Evolutionary conservation across 2,329 filamentous ascomycete genomes (phyloP), one percentile per base, ranked within the genome.

Genomic region (Trichoderma pleuroti): DNA sequence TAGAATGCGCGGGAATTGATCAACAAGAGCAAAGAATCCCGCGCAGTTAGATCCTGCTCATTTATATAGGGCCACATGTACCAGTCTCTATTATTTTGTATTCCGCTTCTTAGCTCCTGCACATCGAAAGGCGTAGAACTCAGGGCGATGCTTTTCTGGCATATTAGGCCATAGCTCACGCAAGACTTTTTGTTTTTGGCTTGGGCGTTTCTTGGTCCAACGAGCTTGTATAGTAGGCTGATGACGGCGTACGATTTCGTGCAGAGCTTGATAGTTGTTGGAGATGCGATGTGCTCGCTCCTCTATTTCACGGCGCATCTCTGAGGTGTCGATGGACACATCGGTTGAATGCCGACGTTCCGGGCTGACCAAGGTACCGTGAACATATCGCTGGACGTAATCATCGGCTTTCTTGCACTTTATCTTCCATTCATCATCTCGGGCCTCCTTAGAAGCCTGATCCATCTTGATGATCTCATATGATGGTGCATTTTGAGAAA

Each of bases 11-110:
- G 81, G 0, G 86, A 77, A 68, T 88, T 86, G 12, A 91, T 75
- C 24, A 90, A 78, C 8, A 90, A 76, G 0, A 82, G 80, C 10
- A 90, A 74, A 0, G 77, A 71, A 61, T 82, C 84, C 0, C 81
- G 76, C 26, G 83, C 79, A 0, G 74, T 65, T 0, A 90, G 78
- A 73, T 90, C 87, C 68, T 90, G 85, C 52, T 86, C 79, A 73
- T 90, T 90, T 75, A 90, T 84, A 59, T 85, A 81, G 0, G 87
- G 87, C 81, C 83, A 88, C 54, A 86, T 76, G 71, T 79, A 87
- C 10, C 77, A 68, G 7, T 82, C 80, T 9, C 70, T 73, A n/a
- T 78, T 78, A 74, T 4, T 69, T 30, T 6, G 73, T 71, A 36
- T 77, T 28, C 14, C 74, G 21, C 2, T 54, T 14, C 4, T 71